Percentiles rank a stretch among this genome's conserved stretches.
These are phyloP conservation scores for Penicillium sp. DNA, from an alignment of 2,329 filamentous ascomycete species.

Conservation along the genomic window DNA sequence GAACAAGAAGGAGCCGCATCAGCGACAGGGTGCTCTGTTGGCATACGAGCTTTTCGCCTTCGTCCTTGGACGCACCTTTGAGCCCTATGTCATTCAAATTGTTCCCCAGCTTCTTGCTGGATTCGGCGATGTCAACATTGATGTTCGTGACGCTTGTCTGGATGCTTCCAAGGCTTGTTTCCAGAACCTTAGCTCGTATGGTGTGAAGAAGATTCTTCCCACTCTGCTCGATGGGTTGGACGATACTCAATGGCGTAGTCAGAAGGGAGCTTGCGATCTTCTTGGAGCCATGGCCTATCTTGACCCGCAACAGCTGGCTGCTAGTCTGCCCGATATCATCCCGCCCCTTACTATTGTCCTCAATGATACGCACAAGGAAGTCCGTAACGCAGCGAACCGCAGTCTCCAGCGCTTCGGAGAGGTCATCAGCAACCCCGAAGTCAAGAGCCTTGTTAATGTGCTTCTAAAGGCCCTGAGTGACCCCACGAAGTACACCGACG, in stretches of 20 bases:
- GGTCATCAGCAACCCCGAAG: slow-evolving; percentile 95
- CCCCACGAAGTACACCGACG: slow-evolving; percentile 93
- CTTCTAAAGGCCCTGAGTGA: slow-evolving; percentile 95
- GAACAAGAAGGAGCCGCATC: slow-evolving; percentile 87
- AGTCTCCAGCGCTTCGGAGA: slow-evolving; percentile 97
- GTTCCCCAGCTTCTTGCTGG: slow-evolving; percentile 83
- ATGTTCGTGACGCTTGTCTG: slow-evolving; percentile 88
- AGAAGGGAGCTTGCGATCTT: slow-evolving; percentile 95
- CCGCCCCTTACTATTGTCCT: slow-evolving; percentile 88
- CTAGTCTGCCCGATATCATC: slow-evolving; percentile 92
- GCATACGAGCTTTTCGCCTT: slow-evolving; percentile 87
- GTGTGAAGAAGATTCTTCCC: slow-evolving; percentile 90
- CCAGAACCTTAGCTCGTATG: slow-evolving; percentile 85
- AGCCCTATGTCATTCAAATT: slow-evolving; percentile 94
- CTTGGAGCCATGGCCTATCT: slow-evolving; percentile 98
- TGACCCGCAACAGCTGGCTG: slow-evolving; percentile 87
- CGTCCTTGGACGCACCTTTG: slow-evolving; percentile 81
- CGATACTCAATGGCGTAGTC: slow-evolving; percentile 95
- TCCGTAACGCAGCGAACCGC: slow-evolving; percentile 83
- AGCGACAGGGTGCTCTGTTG: slow-evolving; percentile 81
- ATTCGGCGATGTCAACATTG: slow-evolving; percentile 81
- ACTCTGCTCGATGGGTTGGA: slow-evolving; percentile 88
- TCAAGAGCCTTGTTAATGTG: slow-evolving; percentile 85
- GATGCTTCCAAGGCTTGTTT: slow-evolving; percentile 94
- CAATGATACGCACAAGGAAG: slow-evolving; percentile 98